Evolutionary conservation across 768 basidiomycete species (phyloP).

Genomic region (Tricholoma sp.): DNA sequence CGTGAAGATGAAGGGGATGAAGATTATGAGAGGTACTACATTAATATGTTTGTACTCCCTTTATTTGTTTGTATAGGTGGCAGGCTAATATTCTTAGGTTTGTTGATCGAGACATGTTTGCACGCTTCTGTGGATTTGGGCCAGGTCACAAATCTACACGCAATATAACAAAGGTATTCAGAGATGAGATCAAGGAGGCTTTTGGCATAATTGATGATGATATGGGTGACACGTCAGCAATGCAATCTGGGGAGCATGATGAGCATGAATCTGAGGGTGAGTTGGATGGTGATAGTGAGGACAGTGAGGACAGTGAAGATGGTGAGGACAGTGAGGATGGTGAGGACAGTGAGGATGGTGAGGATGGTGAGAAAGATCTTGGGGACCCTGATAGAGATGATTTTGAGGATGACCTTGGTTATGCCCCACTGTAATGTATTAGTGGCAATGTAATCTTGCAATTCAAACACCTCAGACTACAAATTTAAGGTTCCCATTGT

Average conservation of each 20-base stretch:
- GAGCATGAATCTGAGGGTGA: neutral
- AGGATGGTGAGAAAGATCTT: neutral
- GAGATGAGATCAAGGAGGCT: neutral
- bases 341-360: neutral
- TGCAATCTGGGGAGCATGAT: neutral
- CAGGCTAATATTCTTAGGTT: neutral
- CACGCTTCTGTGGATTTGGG: neutral
- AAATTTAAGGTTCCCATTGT: neutral
- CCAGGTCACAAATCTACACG: neutral
- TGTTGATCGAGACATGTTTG: neutral
- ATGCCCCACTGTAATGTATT: too few species aligned
- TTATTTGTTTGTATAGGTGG: neutral
- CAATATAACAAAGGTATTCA: neutral
- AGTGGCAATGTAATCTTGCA: neutral
- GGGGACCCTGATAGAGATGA: neutral
- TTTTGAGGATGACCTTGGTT: neutral
- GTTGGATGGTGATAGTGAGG: neutral
- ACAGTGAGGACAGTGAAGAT: too few species aligned
- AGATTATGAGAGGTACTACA: neutral
- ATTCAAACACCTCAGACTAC: neutral
- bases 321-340: neutral
- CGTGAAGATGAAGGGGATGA: neutral
- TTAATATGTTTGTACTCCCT: neutral
- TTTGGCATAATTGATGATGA: neutral
- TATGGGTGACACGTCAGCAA: neutral